Evolutionary conservation across 495 filamentous ascomycete genomes (phyloP).

Genomic region (Hypoxylon cercidicola): DNA sequence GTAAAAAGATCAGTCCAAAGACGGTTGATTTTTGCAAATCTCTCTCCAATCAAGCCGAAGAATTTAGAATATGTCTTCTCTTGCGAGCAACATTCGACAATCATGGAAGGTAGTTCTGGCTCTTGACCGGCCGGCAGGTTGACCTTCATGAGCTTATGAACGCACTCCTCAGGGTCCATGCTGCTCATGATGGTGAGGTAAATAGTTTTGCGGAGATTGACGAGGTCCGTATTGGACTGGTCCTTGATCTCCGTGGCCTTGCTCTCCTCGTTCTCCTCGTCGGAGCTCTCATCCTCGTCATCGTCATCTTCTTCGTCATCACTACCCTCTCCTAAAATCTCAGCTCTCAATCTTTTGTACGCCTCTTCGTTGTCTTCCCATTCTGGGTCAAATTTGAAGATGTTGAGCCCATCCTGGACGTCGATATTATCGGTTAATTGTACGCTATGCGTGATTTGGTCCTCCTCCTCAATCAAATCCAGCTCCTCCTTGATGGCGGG

Average conservation of each 20-base stretch:
- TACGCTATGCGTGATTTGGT: slow-evolving; percentile 90
- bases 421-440: slow-evolving; percentile 84
- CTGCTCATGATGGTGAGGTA: slow-evolving; percentile 98
- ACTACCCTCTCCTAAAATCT: slow-evolving; percentile 92
- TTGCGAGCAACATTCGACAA: slow-evolving; percentile 94
- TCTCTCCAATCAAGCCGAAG: slow-evolving; percentile 91
- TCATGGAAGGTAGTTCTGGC: slow-evolving; percentile 91
- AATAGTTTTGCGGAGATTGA: slow-evolving; percentile 92
- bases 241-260: slow-evolving; percentile 93
- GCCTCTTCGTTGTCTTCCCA: slow-evolving; percentile 92
- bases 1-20: slow-evolving; percentile 95
- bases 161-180: slow-evolving; percentile 93
- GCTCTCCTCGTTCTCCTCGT: slow-evolving; percentile 75
- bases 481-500: slow-evolving; percentile 90
- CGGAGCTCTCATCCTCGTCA: slow-evolving; percentile 81
- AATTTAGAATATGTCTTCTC: slow-evolving; percentile 97
- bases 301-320: slow-evolving; percentile 77
- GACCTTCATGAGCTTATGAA: slow-evolving; percentile 94
- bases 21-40: slow-evolving; percentile 94
- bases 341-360: slow-evolving; percentile 87
- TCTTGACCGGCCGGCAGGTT: slow-evolving; percentile 89
- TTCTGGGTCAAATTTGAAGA: slow-evolving; percentile 93
- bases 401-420: slow-evolving; percentile 84
- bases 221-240: slow-evolving; percentile 92
- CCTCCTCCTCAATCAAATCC: slow-evolving; percentile 95